Percentiles rank a stretch among this genome's conserved stretches.
Conservation (phyloP, 2,329 filamentous ascomycete genomes). For the Sporothrix curviconia region DNA sequence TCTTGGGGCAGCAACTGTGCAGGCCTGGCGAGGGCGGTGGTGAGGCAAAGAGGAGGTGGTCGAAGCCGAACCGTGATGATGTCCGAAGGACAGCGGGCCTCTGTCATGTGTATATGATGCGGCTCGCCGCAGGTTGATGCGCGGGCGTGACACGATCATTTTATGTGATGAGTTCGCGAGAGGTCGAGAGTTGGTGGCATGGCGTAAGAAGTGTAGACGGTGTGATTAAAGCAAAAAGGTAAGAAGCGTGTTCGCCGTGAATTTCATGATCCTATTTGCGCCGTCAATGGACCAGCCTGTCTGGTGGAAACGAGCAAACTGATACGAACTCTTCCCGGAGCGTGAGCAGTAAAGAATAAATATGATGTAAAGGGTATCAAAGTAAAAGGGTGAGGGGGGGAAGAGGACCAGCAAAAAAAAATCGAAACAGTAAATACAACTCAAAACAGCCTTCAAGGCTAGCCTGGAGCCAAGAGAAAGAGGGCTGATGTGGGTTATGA, state of each 20-base stretch:
- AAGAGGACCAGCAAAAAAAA: neutral
- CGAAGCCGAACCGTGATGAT: slow-evolving; percentile 58
- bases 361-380: too few relatives aligned
- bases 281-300: neutral
- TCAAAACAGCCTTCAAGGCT: neutral
- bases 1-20: slow-evolving; percentile 49
- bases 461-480: slow-evolving; percentile 1
- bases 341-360: too few relatives aligned
- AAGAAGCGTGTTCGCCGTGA: neutral
- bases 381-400: neutral
- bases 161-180: slow-evolving; percentile 38
- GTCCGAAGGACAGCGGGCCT: slow-evolving; percentile 51
- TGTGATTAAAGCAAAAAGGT: neutral
- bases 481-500: slow-evolving; percentile 4
- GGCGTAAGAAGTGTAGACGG: slow-evolving; percentile 13
- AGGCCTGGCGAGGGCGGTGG: slow-evolving; percentile 66
- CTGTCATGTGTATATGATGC: slow-evolving; percentile 52
- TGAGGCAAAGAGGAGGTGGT: slow-evolving; percentile 58
- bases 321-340: too few relatives aligned
- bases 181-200: slow-evolving; percentile 46
- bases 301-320: neutral
- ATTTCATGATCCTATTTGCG: too few relatives aligned
- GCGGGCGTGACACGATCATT: slow-evolving; percentile 47
- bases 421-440: neutral
- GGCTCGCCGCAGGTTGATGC: slow-evolving; percentile 53